Base-by-base conservation (phyloP, 345 rosid species). In the Aethionema arabicum region DNA sequence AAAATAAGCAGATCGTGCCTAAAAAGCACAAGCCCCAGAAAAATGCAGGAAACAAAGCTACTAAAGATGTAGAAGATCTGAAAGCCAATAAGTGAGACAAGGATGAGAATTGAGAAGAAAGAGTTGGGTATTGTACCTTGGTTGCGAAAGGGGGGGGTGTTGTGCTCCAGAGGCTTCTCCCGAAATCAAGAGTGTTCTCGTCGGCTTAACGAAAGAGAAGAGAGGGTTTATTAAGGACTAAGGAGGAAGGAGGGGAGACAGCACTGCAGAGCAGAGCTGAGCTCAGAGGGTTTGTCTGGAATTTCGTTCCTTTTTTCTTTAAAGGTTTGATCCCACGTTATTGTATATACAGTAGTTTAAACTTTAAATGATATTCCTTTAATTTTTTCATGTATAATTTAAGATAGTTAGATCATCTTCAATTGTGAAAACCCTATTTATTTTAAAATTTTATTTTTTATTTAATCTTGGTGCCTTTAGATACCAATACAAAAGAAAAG, bases 71-170 rank as follows among this genome's bases (percentile, higher is more conserved):
- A 42, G 2, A 36, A 56, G 68, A 62, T 48, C 74, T 49, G 35
- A 5, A 46, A 14, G 5, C 48, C 27, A 21, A 21, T 21, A 21
- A 37, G 4, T 7, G 4, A 7, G 11, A 0, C 5, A 37, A 16
- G 44, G 14, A 21, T 21, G 8, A 33, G 41, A 2, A 32, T 2
- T 30, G 13, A 21, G 50, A 52, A 21, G 27, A 21, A 21, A 8
- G 29, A 63, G 3, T 43, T 29, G 15, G 52, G 33, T 38, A 76
- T 47, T 74, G 11, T 36, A 81, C 85, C 82, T 71, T 63, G 30
- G 30, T 49, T 30, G 73, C 21, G 56, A 63, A 40, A 59, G 42
- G 16, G 21, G 56, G 42, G 16, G 21, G 56, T 13, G 2, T 38
- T 10, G 43, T 48, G 44, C 60, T 69, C 55, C 35, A 67, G 61